Evolutionary conservation across 139 green algal species (phyloP).

Genomic region (Chlorella sp.): DNA sequence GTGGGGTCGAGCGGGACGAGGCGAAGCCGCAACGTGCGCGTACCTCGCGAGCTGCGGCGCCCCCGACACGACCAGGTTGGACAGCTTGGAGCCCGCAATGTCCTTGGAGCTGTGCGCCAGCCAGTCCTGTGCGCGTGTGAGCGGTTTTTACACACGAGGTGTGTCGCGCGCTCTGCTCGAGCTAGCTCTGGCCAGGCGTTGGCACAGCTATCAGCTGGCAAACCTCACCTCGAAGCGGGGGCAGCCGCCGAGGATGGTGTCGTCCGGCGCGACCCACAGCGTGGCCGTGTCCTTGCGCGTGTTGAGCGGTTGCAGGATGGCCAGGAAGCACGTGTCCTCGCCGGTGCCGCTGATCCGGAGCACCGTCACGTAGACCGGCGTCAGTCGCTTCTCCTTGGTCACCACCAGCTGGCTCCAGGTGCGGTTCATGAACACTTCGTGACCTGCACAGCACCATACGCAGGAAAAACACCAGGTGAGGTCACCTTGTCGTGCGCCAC

Average conservation of each 20-base stretch:
- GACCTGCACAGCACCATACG: neutral
- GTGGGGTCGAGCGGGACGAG: too few relatives aligned
- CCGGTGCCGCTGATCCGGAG: constrained; percentile 3
- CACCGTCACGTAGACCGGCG: constrained; percentile 7
- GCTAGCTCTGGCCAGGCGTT: too few relatives aligned
- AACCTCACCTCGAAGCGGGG: neutral
- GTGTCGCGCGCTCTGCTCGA: too few relatives aligned
- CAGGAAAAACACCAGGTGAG: too few relatives aligned
- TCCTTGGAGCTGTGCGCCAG: neutral
- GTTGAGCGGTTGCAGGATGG: neutral
- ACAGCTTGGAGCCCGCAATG: neutral
- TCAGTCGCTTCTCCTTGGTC: constrained; percentile 21
- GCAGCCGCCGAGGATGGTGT: neutral
- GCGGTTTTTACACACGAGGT: too few relatives aligned
- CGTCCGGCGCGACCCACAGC: neutral
- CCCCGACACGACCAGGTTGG: neutral
- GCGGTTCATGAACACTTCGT: neutral
- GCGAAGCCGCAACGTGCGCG: too few relatives aligned
- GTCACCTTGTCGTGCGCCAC: too few relatives aligned
- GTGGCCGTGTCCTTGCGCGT: neutral
- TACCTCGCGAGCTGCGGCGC: neutral
- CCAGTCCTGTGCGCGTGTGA: neutral
- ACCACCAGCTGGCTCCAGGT: constrained; percentile 3
- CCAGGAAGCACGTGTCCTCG: constrained; percentile 20
- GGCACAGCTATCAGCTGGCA: neutral